Evolutionary conservation across 441 rosid species (phyloP).

Genomic region (Adansonia rubrostipa): DNA sequence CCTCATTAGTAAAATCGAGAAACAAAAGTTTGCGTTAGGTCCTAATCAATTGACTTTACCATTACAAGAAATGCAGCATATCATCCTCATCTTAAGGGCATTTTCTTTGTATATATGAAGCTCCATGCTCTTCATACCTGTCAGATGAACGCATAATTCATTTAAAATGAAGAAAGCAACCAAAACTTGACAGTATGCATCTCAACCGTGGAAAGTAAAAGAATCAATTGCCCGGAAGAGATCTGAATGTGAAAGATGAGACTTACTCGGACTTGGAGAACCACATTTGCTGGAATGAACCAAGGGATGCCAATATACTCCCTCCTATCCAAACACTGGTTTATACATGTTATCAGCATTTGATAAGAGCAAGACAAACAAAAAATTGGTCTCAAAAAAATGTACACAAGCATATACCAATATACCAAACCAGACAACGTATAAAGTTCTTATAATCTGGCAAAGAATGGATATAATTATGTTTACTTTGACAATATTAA

Average conservation of each 20-base stretch:
- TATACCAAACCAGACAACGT: not conserved
- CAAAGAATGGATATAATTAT: not conserved
- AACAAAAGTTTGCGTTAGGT: not conserved
- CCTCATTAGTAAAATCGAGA: not conserved
- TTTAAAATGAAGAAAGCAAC: constrained; percentile 7
- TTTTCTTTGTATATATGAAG: constrained; percentile 88
- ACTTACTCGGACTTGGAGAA: constrained; percentile 97
- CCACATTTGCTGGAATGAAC: constrained; percentile 99
- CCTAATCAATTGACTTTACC: not conserved
- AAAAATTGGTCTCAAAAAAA: not conserved
- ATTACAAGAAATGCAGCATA: constrained; percentile 2
- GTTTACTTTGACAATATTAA: constrained; percentile 1
- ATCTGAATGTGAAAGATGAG: constrained; percentile 4
- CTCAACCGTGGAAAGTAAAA: constrained; percentile 1
- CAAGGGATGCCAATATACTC: constrained; percentile 95
- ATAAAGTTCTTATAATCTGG: not conserved
- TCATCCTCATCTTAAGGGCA: constrained; percentile 59
- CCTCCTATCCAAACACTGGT: constrained; percentile 99
- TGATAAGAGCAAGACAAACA: constrained; percentile 3
- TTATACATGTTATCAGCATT: constrained; percentile 20
- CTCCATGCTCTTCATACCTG: constrained; percentile 98
- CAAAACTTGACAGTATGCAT: not conserved
- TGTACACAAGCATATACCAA: constrained; percentile 6
- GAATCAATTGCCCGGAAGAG: not conserved
- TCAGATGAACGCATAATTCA: constrained; percentile 22